A percentile compares a stretch with the other conserved stretches of the same genome.
These are phyloP conservation scores for Dactylellina leptospora DNA, from an alignment of 2,329 filamentous ascomycete species.

Conservation along the genomic window DNA sequence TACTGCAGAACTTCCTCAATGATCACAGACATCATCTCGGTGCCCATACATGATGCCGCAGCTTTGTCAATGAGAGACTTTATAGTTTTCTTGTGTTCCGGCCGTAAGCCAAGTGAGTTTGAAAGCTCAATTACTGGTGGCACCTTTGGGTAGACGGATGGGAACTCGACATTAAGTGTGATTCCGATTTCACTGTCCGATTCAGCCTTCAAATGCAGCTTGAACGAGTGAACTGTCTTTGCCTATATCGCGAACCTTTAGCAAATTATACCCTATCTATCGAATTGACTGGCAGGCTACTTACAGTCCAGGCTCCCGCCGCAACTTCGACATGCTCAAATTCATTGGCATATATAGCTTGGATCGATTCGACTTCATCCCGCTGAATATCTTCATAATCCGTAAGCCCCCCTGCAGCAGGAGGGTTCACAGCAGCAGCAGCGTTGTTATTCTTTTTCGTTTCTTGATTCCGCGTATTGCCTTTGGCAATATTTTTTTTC, in stretches of 20 bases:
- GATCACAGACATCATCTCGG: conserved; percentile 73
- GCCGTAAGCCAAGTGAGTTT: conserved; percentile 22
- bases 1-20: conserved; percentile 71
- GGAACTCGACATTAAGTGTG: conserved; percentile 79
- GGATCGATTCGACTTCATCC: conserved; percentile 84
- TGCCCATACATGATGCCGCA: conserved; percentile 71
- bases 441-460: conserved; percentile 59
- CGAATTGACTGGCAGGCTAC: conserved; percentile 55
- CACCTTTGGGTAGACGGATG: conserved; percentile 89
- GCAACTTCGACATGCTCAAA: conserved; percentile 75
- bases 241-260: conserved; percentile 39
- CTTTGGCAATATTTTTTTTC: conserved; percentile 54
- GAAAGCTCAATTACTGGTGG: conserved; percentile 70
- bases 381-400: conserved; percentile 84
- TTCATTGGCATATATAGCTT: conserved; percentile 89
- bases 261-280: conserved; percentile 8
- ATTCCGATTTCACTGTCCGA: conserved; percentile 64
- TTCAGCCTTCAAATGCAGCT: conserved; percentile 76
- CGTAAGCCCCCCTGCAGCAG: conserved; percentile 58
- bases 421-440: conserved; percentile 58
- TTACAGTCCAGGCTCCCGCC: conserved; percentile 81
- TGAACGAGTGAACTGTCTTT: conserved; percentile 68
- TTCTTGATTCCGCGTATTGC: conserved; percentile 25
- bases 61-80: conserved; percentile 74
- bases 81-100: conserved; percentile 61